These are phyloP conservation scores for Talaromyces sp. DNA, from an alignment of 2,329 filamentous ascomycete species.

Conservation along the genomic window DNA sequence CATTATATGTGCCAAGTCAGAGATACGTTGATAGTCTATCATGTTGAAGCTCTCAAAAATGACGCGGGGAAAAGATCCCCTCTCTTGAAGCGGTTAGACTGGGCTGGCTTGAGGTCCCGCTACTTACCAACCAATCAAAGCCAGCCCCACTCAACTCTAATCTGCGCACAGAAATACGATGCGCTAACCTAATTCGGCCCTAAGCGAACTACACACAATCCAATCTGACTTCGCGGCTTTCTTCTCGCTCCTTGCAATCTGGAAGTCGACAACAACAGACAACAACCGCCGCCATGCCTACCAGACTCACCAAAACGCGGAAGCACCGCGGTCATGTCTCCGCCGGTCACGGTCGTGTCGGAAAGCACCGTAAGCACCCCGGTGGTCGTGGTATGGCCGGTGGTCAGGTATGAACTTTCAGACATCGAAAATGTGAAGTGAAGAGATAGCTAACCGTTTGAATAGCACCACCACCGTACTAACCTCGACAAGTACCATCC, in stretches of 20 bases:
- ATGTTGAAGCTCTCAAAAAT: background rate
- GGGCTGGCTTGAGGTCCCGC: background rate
- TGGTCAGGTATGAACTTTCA: slow-evolving; percentile 58
- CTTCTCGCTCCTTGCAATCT: slow-evolving; percentile 13
- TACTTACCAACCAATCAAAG: background rate
- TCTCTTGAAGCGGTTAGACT: slow-evolving; percentile 13
- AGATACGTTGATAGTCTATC: no score
- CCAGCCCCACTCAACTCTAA: slow-evolving; percentile 14
- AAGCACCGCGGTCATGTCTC: slow-evolving; percentile 88
- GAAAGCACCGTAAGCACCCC: slow-evolving; percentile 95
- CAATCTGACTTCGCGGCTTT: background rate
- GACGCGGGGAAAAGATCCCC: slow-evolving; percentile 17
- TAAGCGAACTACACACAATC: slow-evolving; percentile 20
- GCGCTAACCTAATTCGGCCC: slow-evolving; percentile 8
- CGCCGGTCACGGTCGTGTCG: slow-evolving; percentile 95
- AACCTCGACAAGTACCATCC: slow-evolving; percentile 94
- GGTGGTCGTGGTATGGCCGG: slow-evolving; percentile 83
- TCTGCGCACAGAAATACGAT: background rate
- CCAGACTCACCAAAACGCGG: slow-evolving; percentile 50
- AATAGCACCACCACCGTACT: slow-evolving; percentile 91
- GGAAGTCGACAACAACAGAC: slow-evolving; percentile 19
- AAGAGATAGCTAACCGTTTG: background rate
- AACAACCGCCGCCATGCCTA: slow-evolving; percentile 45
- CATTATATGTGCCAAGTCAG: no score
- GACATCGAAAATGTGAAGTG: background rate